These are phyloP conservation scores for Solanum pinnatisectum DNA, from an alignment of 257 asterid genomes.

Conservation along the genomic window DNA sequence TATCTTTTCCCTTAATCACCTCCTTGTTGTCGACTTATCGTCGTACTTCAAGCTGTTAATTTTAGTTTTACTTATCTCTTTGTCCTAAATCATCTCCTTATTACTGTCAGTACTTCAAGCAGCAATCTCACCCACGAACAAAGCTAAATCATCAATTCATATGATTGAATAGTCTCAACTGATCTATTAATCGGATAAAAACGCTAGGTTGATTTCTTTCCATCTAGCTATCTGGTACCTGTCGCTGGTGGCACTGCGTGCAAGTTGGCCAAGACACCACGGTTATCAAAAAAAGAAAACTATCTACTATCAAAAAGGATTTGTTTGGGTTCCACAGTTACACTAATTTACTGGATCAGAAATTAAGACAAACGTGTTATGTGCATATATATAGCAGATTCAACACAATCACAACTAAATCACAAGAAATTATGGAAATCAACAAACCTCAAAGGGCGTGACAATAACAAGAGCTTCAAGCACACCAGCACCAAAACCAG, in stretches of 20 bases:
- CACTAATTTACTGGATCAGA: background rate
- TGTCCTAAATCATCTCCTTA: background rate
- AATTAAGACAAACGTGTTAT: background rate
- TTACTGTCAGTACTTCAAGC: background rate
- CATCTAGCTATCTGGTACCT: background rate
- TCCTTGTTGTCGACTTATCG: background rate
- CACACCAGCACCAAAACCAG: conserved; percentile 99
- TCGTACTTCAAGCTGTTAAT: background rate
- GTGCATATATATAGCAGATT: background rate
- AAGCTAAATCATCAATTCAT: background rate
- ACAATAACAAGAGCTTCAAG: conserved; percentile 92
- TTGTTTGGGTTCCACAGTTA: background rate
- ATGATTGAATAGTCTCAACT: background rate
- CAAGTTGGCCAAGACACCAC: background rate
- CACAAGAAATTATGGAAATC: background rate
- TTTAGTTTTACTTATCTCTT: background rate
- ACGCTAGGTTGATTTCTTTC: background rate
- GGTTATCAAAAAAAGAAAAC: background rate
- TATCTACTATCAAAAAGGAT: background rate
- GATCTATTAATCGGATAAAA: background rate
- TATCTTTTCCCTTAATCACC: background rate
- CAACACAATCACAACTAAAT: background rate
- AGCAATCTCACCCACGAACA: background rate
- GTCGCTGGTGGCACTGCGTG: background rate
- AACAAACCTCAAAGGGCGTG: conserved; percentile 91